Conservation (phyloP, 129 eudicot genomes). For the Centella asiatica region DNA sequence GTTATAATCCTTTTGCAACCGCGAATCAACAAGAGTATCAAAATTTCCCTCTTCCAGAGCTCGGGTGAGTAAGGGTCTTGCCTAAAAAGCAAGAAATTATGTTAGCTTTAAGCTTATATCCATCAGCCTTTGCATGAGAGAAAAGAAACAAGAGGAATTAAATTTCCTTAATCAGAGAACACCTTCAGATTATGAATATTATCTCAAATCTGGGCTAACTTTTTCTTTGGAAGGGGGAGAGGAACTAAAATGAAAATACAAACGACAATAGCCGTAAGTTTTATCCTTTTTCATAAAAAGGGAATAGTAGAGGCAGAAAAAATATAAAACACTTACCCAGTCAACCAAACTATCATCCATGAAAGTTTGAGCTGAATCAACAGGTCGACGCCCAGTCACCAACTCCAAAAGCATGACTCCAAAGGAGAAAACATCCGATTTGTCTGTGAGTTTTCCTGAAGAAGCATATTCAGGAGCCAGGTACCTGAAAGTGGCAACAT, state of each 20-base stretch:
- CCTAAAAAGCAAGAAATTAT: constrained; percentile 32
- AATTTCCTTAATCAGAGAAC: not conserved
- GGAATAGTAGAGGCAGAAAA: not conserved
- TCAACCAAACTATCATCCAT: constrained; percentile 96
- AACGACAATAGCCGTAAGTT: too few species aligned
- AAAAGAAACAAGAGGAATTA: not conserved
- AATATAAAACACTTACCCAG: constrained; percentile 65
- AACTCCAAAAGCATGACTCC: constrained; percentile 93
- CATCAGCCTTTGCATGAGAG: not conserved
- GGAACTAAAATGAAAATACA: too few species aligned
- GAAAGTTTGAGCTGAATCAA: constrained; percentile 58
- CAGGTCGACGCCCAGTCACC: constrained; percentile 92
- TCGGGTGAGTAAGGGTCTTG: constrained; percentile 79
- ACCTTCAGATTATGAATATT: too few species aligned
- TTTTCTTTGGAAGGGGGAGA: too few species aligned
- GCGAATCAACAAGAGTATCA: constrained; percentile 55
- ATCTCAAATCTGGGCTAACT: too few species aligned
- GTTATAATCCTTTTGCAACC: constrained; percentile 47
- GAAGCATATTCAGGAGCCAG: constrained; percentile 97
- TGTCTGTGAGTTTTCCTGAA: constrained; percentile 84
- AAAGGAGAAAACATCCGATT: constrained; percentile 93
- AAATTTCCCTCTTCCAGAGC: constrained; percentile 81
- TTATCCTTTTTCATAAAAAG: not conserved
- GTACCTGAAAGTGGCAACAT: constrained; percentile 45
- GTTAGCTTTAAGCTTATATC: not conserved